Evolutionary conservation across 1,284 basidiomycete genomes (phyloP).

Genomic region (Rhodotorula sp.): DNA sequence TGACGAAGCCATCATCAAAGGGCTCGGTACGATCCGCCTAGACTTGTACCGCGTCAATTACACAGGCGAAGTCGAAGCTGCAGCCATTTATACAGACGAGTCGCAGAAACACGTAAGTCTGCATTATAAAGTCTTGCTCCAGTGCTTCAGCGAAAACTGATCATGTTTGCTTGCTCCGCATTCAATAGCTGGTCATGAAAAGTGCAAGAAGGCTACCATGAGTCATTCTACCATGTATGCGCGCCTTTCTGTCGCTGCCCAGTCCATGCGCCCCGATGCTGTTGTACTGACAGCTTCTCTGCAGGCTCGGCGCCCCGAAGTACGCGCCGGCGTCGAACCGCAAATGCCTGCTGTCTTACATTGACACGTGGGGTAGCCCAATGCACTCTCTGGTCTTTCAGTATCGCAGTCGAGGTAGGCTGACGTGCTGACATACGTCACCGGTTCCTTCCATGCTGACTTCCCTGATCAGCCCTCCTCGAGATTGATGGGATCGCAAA

Average conservation of each 20-base stretch:
- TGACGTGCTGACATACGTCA: too few species aligned
- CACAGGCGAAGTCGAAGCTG: neutral
- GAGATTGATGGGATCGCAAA: constrained; percentile 23
- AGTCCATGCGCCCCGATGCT: neutral
- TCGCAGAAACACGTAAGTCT: constrained; percentile 2
- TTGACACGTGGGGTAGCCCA: constrained; percentile 6
- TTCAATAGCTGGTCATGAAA: constrained; percentile 19
- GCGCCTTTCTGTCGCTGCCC: neutral
- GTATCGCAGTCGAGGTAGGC: constrained; percentile 17
- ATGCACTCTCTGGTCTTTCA: constrained; percentile 18
- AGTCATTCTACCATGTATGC: neutral
- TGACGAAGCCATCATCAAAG: constrained; percentile 24
- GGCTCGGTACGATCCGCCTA: constrained; percentile 21
- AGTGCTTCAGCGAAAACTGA: neutral
- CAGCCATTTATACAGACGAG: accelerated
- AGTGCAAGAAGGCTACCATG: constrained; percentile 26
- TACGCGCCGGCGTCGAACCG: neutral
- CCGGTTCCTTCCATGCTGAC: too few species aligned
- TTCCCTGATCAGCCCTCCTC: constrained; percentile 13
- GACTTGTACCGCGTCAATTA: neutral
- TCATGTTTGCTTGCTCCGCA: too few species aligned
- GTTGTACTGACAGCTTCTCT: neutral
- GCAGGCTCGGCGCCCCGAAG: constrained; percentile 3
- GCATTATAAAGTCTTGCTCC: too few species aligned
- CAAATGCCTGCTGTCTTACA: neutral